Percentiles rank a stretch among this genome's conserved stretches.
These are phyloP conservation scores for Russula lepida DNA, from an alignment of 768 basidiomycete genomes.

Conservation along the genomic window DNA sequence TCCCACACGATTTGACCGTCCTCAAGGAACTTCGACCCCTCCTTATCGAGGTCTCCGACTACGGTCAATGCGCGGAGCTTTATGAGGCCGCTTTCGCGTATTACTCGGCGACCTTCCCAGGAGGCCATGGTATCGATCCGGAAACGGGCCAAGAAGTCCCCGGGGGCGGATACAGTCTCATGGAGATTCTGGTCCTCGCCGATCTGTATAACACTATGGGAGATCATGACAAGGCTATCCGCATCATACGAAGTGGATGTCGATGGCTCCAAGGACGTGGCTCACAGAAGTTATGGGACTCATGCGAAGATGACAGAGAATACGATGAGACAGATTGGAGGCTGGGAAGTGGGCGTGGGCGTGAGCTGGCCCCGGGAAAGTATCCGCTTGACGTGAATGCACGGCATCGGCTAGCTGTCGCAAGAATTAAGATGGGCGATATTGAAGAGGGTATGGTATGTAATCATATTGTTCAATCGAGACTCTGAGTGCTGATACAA, in stretches of 20 bases:
- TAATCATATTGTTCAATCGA: neutral
- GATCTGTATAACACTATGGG: constrained; percentile 73
- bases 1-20: constrained; percentile 73
- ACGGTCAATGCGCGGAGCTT: constrained; percentile 52
- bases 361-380: constrained; percentile 46
- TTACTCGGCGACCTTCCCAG: constrained; percentile 45
- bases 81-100: constrained; percentile 70
- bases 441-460: constrained; percentile 73
- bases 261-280: constrained; percentile 87
- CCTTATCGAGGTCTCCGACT: constrained; percentile 64
- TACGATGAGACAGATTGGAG: constrained; percentile 48
- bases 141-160: constrained; percentile 23
- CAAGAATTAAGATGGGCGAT: constrained; percentile 74
- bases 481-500: neutral
- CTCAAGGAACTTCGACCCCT: constrained; percentile 71
- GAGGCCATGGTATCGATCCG: constrained; percentile 36
- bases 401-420: constrained; percentile 74
- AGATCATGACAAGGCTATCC: constrained; percentile 58
- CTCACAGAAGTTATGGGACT: constrained; percentile 71
- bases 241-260: constrained; percentile 63
- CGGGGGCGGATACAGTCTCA: constrained; percentile 40
- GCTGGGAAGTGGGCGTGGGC: constrained; percentile 26
- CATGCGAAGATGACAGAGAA: constrained; percentile 81
- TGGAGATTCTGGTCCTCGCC: constrained; percentile 76
- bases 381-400: constrained; percentile 67